Conservation (phyloP, 2,329 filamentous ascomycete genomes). For the Trichoderma sp. region DNA sequence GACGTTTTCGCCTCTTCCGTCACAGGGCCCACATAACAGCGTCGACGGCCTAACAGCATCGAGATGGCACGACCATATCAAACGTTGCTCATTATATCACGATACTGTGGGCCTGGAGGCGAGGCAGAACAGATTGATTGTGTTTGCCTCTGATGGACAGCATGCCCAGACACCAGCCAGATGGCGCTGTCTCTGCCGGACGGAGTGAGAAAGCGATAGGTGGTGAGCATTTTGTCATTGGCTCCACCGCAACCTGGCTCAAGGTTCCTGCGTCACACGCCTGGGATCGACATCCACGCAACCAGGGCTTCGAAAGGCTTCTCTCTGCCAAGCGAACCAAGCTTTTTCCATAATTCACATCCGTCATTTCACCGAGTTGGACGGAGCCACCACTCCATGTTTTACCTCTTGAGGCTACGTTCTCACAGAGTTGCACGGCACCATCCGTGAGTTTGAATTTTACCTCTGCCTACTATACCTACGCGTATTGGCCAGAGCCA, state of each 20-base stretch:
- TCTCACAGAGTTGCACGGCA: conserved; percentile 3
- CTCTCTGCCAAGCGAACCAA: conserved; percentile 15
- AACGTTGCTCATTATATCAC: background rate
- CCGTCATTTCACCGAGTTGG: conserved; percentile 5
- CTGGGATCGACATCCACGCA: conserved; percentile 3
- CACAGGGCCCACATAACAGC: conserved; percentile 34
- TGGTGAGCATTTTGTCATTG: conserved; percentile 4
- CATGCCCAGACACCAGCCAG: background rate
- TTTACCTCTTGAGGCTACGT: background rate
- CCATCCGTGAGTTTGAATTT: conserved; percentile 14
- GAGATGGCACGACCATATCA: background rate
- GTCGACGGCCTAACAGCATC: background rate
- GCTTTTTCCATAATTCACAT: conserved; percentile 5
- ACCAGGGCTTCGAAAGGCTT: conserved; percentile 7
- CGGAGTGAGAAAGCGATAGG: background rate
- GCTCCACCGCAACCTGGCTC: conserved; percentile 11
- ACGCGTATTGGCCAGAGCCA: background rate
- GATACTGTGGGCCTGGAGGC: background rate
- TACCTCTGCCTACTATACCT: background rate
- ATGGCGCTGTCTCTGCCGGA: background rate
- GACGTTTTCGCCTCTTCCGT: conserved; percentile 25
- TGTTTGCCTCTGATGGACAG: background rate
- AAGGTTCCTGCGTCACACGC: conserved; percentile 16
- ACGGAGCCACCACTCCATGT: background rate
- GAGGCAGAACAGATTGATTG: background rate